Percentiles rank a stretch among this genome's conserved stretches.
Evolutionary conservation across 495 filamentous ascomycete species (phyloP).

Genomic region (Pyrenula aspistea): DNA sequence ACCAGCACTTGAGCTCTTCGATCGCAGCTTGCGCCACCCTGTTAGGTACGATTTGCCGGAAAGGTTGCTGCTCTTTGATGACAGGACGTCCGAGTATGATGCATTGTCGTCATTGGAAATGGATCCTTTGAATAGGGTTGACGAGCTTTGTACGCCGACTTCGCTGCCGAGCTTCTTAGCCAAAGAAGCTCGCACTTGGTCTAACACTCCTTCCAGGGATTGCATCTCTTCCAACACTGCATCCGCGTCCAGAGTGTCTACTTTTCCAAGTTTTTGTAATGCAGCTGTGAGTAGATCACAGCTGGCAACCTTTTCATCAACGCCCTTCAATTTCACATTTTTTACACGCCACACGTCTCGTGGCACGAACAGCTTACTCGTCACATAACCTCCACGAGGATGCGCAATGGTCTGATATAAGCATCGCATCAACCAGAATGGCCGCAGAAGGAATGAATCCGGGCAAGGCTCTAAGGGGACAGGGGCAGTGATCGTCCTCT

Average conservation of each 20-base stretch:
- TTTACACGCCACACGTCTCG: conserved; percentile 89
- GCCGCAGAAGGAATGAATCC: conserved; percentile 69
- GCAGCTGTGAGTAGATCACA: conserved; percentile 90
- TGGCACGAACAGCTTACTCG: conserved; percentile 81
- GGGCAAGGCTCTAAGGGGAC: conserved; percentile 84
- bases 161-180: conserved; percentile 80
- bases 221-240: conserved; percentile 94
- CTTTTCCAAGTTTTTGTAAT: conserved; percentile 65
- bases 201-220: conserved; percentile 72
- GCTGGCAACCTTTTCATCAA: conserved; percentile 92
- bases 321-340: conserved; percentile 75
- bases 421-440: conserved; percentile 93
- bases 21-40: conserved; percentile 79
- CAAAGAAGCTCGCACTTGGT: conserved; percentile 66
- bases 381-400: conserved; percentile 82
- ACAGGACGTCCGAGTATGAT: conserved; percentile 18
- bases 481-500: conserved; percentile 44
- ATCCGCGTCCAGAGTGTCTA: conserved; percentile 81
- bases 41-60: conserved; percentile 53
- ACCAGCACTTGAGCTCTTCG: conserved; percentile 56
- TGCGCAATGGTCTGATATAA: conserved; percentile 88
- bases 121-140: conserved; percentile 57
- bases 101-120: conserved; percentile 25
- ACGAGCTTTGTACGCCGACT: conserved; percentile 65
- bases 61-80: conserved; percentile 42